Conservation (phyloP, 768 basidiomycete species). For the Suillus sp. region DNA sequence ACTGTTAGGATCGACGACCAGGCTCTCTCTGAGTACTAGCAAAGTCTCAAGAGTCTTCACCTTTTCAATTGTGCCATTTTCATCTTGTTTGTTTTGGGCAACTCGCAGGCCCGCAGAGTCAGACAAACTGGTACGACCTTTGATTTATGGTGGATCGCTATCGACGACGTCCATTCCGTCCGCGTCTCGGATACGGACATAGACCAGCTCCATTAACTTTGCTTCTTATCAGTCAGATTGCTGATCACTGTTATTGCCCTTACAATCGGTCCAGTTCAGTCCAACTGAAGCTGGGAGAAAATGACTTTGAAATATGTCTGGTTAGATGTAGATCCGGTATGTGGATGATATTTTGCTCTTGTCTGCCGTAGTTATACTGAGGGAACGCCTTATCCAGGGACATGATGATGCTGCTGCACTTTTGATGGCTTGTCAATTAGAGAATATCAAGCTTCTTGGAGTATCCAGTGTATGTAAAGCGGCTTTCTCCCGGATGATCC, state of each 20-base stretch:
- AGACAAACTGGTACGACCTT: background rate
- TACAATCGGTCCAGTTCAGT: background rate
- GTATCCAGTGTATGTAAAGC: slow-evolving; percentile 69
- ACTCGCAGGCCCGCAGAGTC: background rate
- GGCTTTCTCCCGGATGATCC: slow-evolving; percentile 1
- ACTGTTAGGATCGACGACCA: slow-evolving; percentile 24
- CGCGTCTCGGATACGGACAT: background rate
- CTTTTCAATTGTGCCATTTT: background rate
- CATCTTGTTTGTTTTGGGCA: background rate
- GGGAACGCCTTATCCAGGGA: slow-evolving; percentile 47
- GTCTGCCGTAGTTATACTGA: background rate
- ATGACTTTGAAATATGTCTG: slow-evolving; percentile 42
- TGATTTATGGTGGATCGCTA: background rate
- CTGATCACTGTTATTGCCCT: background rate
- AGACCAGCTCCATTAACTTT: background rate
- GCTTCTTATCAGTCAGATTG: background rate
- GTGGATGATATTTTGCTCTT: slow-evolving; percentile 19
- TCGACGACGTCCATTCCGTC: background rate
- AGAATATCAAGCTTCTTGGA: slow-evolving; percentile 70
- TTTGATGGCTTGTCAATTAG: slow-evolving; percentile 68
- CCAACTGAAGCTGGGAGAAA: background rate
- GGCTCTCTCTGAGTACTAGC: too few species aligned
- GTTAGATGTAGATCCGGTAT: slow-evolving; percentile 69
- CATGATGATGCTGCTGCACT: slow-evolving; percentile 91
- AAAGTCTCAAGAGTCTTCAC: background rate